A percentile compares a stretch with the other conserved stretches of the same genome.
These are phyloP conservation scores for Aspergillus heteromorphus DNA, from an alignment of 495 filamentous ascomycete species.

Conservation along the genomic window DNA sequence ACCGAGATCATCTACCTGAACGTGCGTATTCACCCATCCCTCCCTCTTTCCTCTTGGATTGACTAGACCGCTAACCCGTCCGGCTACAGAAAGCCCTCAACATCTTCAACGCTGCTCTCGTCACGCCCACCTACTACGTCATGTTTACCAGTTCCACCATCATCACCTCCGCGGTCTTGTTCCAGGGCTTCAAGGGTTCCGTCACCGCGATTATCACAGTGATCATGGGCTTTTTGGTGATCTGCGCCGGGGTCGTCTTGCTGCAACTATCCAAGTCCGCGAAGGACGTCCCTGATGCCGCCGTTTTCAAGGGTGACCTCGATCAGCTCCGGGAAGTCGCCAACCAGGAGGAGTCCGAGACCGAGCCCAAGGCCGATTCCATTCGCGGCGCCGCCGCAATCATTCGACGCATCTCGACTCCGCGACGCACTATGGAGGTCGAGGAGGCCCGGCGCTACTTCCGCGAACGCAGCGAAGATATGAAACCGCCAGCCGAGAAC, in stretches of 20 bases:
- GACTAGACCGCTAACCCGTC: too few species aligned
- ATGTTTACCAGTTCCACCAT: slow-evolving; percentile 96
- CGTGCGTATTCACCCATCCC: slow-evolving; percentile 50
- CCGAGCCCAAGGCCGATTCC: slow-evolving; percentile 91
- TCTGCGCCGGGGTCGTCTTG: slow-evolving; percentile 93
- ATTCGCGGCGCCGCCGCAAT: slow-evolving; percentile 91
- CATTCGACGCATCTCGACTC: slow-evolving; percentile 72
- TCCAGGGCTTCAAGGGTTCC: slow-evolving; percentile 90
- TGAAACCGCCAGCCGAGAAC: slow-evolving; percentile 66
- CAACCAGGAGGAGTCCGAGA: slow-evolving; percentile 90
- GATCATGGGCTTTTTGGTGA: slow-evolving; percentile 88
- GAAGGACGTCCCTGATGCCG: slow-evolving; percentile 92
- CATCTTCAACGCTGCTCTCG: slow-evolving; percentile 92
- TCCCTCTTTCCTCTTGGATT: neutral
- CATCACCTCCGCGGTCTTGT: slow-evolving; percentile 85
- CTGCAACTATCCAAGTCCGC: slow-evolving; percentile 96
- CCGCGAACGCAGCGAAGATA: slow-evolving; percentile 68
- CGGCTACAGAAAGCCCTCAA: slow-evolving; percentile 88
- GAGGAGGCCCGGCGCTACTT: slow-evolving; percentile 75
- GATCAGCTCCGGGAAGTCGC: slow-evolving; percentile 93
- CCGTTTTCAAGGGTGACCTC: slow-evolving; percentile 87
- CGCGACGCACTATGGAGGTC: slow-evolving; percentile 71
- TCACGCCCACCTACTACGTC: slow-evolving; percentile 98
- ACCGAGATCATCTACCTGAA: slow-evolving; percentile 95
- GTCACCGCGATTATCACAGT: slow-evolving; percentile 77